phyloP scores from a whole-genome alignment of 2,329 filamentous ascomycete genomes.

The Penicillium sp. region DNA sequence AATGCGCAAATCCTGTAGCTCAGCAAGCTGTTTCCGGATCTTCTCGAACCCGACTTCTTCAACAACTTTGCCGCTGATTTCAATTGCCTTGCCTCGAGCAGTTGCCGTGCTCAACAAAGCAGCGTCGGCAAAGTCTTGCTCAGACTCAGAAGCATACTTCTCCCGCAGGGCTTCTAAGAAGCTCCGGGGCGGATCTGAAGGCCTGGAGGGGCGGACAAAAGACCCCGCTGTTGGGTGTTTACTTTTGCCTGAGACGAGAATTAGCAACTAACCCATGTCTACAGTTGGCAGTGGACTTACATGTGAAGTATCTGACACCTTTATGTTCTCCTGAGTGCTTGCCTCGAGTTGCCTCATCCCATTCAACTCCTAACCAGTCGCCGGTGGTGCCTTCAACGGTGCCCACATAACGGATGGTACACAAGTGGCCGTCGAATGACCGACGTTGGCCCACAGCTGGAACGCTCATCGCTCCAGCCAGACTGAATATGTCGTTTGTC shows the following conservation, averaged over 20 bases:
- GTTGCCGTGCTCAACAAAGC: not conserved
- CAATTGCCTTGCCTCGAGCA: slow-evolving; percentile 53
- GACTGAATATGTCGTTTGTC: not conserved
- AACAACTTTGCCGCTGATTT: slow-evolving; percentile 75
- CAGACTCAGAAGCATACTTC: slow-evolving; percentile 71
- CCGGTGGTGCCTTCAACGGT: slow-evolving; percentile 70
- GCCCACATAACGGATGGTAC: slow-evolving; percentile 82
- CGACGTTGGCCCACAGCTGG: slow-evolving; percentile 64
- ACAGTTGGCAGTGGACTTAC: slow-evolving; percentile 46
- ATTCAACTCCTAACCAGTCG: slow-evolving; percentile 90
- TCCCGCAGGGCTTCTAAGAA: slow-evolving; percentile 75
- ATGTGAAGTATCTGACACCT: slow-evolving; percentile 75
- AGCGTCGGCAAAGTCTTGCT: slow-evolving; percentile 30
- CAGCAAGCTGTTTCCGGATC: slow-evolving; percentile 72
- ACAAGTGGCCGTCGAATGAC: slow-evolving; percentile 71
- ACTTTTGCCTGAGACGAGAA: slow-evolving; percentile 50
- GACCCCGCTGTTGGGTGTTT: slow-evolving; percentile 70
- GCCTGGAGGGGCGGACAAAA: slow-evolving; percentile 76
- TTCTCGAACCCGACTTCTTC: slow-evolving; percentile 96
- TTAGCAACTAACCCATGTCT: slow-evolving; percentile 14
- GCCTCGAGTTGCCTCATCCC: slow-evolving; percentile 81
- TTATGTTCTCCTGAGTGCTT: slow-evolving; percentile 87
- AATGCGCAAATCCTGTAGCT: slow-evolving; percentile 71
- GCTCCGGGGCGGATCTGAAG: slow-evolving; percentile 62
- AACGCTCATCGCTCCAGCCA: slow-evolving; percentile 6